These are phyloP conservation scores for Pseudogymnoascus sp. DNA, from an alignment of 2,329 filamentous ascomycete species.

Conservation along the genomic window DNA sequence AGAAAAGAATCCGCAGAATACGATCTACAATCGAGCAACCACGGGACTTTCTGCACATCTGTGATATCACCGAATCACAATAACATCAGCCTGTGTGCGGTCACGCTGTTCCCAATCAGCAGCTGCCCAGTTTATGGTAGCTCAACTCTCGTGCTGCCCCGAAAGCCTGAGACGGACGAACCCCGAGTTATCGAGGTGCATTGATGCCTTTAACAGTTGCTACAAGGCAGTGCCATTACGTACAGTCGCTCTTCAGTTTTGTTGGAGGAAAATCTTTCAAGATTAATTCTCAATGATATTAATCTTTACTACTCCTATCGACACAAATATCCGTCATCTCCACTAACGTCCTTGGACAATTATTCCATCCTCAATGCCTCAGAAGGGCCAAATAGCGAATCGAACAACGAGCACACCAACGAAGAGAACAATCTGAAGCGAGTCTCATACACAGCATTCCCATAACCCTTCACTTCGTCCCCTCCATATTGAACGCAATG, in stretches of 20 bases:
- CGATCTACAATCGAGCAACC: background rate
- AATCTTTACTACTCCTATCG: constrained; percentile 4
- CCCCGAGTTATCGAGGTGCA: too few relatives aligned
- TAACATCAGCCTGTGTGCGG: background rate
- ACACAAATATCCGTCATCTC: background rate
- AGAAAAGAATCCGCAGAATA: background rate
- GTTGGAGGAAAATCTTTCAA: background rate
- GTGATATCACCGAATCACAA: background rate
- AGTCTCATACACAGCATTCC: constrained; percentile 5
- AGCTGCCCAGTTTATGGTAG: background rate
- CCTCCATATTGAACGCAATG: background rate
- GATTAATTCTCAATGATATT: background rate
- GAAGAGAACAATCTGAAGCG: constrained; percentile 8
- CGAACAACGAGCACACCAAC: constrained; percentile 5
- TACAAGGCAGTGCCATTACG: background rate
- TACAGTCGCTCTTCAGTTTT: background rate
- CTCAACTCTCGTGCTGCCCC: background rate
- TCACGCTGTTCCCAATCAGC: too few relatives aligned
- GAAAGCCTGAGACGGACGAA: background rate
- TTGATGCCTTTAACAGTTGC: background rate
- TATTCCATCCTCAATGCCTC: background rate
- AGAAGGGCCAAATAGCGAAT: constrained; percentile 5
- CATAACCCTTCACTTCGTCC: constrained; percentile 3
- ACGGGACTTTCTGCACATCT: background rate
- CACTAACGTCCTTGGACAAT: background rate